Evolutionary conservation across 179 eudicot species (phyloP).

Genomic region (Silene noctiflora): DNA sequence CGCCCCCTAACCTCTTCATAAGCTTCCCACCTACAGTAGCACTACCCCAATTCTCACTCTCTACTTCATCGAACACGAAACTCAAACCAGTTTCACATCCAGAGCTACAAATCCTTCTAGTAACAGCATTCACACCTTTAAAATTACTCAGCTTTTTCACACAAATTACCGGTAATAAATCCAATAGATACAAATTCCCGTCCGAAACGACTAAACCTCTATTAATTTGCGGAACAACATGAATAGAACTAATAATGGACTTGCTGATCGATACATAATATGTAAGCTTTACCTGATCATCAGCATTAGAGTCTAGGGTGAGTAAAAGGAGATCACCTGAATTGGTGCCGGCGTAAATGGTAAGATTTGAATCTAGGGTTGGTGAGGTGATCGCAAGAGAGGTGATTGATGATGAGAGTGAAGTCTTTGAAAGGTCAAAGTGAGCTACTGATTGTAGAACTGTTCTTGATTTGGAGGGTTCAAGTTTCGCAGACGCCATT

Average conservation of each 20-base stretch:
- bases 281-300: slow-evolving; percentile 33
- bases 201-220: slow-evolving; percentile 55
- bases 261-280: slow-evolving; percentile 32
- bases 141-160: slow-evolving; percentile 44
- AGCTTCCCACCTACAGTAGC: slow-evolving; percentile 39
- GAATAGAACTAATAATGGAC: slow-evolving; percentile 37
- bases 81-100: slow-evolving; percentile 21
- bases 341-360: slow-evolving; percentile 56
- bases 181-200: slow-evolving; percentile 52
- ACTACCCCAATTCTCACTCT: slow-evolving; percentile 23
- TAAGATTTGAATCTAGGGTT: slow-evolving; percentile 40
- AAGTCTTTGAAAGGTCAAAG: slow-evolving; percentile 42
- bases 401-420: slow-evolving; percentile 37
- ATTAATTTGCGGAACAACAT: slow-evolving; percentile 38
- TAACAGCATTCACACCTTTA: slow-evolving; percentile 57
- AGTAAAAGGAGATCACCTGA: slow-evolving; percentile 58
- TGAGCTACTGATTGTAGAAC: slow-evolving; percentile 50
- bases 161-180: slow-evolving; percentile 36
- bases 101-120: slow-evolving; percentile 50
- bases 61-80: slow-evolving; percentile 29
- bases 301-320: slow-evolving; percentile 34
- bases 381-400: slow-evolving; percentile 45
- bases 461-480: slow-evolving; percentile 40
- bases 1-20: slow-evolving; percentile 54
- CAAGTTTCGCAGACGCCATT: slow-evolving; percentile 41